Conservation (phyloP, 805 yeast species). For the Barnettozyma vustinii region DNA sequence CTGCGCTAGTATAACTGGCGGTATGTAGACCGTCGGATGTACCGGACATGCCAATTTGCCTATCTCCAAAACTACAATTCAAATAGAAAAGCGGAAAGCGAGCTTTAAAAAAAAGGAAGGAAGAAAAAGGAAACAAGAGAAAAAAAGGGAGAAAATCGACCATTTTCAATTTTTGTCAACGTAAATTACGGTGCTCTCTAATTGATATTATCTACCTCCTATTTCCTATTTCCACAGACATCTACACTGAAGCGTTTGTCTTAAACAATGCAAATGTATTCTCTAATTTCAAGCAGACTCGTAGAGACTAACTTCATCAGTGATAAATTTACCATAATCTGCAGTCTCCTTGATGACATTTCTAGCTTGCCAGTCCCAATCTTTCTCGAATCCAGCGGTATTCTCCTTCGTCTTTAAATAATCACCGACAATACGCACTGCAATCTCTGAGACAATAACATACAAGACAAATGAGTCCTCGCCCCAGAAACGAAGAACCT, state of each 20-base stretch:
- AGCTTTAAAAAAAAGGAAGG: too few species aligned
- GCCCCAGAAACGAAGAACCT: constrained; percentile 58
- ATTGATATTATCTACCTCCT: too few species aligned
- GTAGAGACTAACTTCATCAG: constrained; percentile 16
- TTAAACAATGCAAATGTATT: neutral
- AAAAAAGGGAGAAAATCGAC: too few species aligned
- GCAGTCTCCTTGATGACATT: constrained; percentile 26
- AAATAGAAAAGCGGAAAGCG: too few species aligned
- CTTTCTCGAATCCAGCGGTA: constrained; percentile 23
- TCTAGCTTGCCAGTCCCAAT: neutral
- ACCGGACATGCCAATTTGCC: too few species aligned
- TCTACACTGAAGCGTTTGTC: neutral
- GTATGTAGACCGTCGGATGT: too few species aligned
- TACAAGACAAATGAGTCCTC: constrained; percentile 47
- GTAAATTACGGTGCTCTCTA: too few species aligned
- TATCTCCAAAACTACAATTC: too few species aligned
- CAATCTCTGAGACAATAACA: constrained; percentile 60
- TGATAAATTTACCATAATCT: constrained; percentile 39
- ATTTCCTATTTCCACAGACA: neutral
- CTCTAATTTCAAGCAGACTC: neutral
- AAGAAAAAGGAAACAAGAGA: too few species aligned
- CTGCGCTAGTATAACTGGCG: too few species aligned
- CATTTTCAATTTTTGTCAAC: too few species aligned
- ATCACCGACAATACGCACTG: constrained; percentile 43
- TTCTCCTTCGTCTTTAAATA: constrained; percentile 37